Evolutionary conservation across 768 basidiomycete species (phyloP).

Genomic region (Serendipita indica): DNA sequence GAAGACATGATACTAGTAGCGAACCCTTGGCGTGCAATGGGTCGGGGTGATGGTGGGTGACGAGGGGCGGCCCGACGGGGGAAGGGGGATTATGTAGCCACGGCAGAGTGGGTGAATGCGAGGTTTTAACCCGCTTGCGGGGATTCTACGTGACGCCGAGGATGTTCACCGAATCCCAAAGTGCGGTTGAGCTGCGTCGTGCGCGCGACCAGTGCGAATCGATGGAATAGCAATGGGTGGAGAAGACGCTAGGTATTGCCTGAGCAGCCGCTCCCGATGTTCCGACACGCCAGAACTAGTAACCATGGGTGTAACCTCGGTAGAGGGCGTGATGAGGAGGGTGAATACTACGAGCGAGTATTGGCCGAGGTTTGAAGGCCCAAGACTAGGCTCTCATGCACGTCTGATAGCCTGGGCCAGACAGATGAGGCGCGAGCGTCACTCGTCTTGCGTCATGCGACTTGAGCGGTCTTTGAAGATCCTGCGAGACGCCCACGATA

Average conservation of each 20-base stretch:
- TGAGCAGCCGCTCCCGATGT: slow-evolving; percentile 1
- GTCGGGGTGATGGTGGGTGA: not conserved
- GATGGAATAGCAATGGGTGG: not conserved
- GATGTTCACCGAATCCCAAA: slow-evolving; percentile 6
- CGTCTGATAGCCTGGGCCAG: too few species aligned
- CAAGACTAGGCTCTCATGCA: too few species aligned
- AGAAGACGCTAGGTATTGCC: slow-evolving; percentile 4
- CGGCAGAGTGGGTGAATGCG: not conserved
- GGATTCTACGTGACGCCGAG: slow-evolving; percentile 7
- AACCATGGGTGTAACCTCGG: not conserved
- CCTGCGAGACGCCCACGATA: not conserved
- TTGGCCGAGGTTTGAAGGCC: slow-evolving; percentile 2
- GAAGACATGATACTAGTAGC: not conserved
- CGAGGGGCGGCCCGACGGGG: not conserved
- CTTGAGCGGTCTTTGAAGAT: not conserved
- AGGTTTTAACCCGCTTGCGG: not conserved
- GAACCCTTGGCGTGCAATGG: not conserved
- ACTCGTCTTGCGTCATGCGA: not conserved
- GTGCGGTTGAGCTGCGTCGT: too few species aligned
- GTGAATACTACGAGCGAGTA: not conserved
- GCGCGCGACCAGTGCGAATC: not conserved
- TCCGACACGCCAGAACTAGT: not conserved
- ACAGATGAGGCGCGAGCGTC: not conserved
- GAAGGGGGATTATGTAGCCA: slow-evolving; percentile 1
- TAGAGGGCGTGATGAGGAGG: not conserved